Evolutionary conservation across 1,139 yeast genomes (phyloP).

Genomic region (Barnettozyma hawaiiensis): DNA sequence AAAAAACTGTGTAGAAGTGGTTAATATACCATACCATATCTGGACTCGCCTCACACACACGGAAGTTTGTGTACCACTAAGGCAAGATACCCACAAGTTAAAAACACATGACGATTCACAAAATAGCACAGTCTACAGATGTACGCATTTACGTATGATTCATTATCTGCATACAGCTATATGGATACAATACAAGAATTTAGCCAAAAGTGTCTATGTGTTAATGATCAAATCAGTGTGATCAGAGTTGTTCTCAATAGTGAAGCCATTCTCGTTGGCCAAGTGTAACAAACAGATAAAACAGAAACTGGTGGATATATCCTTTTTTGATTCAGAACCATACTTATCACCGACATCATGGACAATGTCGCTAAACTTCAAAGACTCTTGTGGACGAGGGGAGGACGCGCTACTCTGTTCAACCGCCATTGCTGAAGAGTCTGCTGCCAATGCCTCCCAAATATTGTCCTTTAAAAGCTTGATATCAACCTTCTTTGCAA

Average conservation of each 20-base stretch:
- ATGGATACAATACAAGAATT: too few species aligned
- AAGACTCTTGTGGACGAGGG: slow-evolving; percentile 8
- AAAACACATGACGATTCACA: too few species aligned
- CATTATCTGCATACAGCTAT: too few species aligned
- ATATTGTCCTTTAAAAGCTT: slow-evolving; percentile 71
- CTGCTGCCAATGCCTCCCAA: slow-evolving; percentile 53
- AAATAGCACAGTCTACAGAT: too few species aligned
- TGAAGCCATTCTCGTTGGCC: slow-evolving; percentile 83
- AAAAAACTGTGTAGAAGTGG: too few species aligned
- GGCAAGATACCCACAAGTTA: too few species aligned
- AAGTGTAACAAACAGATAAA: slow-evolving; percentile 81
- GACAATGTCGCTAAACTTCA: slow-evolving; percentile 24
- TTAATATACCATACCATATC: too few species aligned
- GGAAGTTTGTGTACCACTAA: too few species aligned
- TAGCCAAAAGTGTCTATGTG: too few species aligned
- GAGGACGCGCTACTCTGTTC: not conserved
- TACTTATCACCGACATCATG: slow-evolving; percentile 45
- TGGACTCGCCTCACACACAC: too few species aligned
- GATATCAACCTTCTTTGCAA: slow-evolving; percentile 83
- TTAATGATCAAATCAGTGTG: slow-evolving; percentile 46
- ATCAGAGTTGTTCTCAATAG: slow-evolving; percentile 48
- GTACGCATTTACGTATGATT: too few species aligned
- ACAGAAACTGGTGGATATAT: slow-evolving; percentile 82
- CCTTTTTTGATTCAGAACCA: slow-evolving; percentile 45
- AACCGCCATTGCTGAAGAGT: not conserved